Evolutionary conservation across 1,284 basidiomycete genomes (phyloP).

Genomic region (Leucoagaricus sp.): DNA sequence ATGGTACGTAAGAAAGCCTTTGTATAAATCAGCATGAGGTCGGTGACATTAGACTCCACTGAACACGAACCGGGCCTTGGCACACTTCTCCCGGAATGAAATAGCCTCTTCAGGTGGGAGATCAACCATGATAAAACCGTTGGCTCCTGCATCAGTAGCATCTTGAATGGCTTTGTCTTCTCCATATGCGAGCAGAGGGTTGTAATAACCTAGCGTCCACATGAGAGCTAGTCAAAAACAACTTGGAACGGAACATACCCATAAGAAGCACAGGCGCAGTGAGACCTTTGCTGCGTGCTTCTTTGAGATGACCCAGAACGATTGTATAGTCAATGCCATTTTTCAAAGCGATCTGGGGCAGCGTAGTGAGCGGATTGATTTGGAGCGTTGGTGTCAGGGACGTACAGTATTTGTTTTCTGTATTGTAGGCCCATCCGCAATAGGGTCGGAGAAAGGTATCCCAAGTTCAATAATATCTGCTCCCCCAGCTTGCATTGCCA

Average conservation of each 20-base stretch:
- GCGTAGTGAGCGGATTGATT: slow-evolving; percentile 8
- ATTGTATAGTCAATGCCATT: slow-evolving; percentile 77
- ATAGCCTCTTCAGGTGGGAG: slow-evolving; percentile 97
- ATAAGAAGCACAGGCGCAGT: slow-evolving; percentile 90
- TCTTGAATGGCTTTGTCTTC: slow-evolving; percentile 93
- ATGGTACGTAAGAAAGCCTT: slow-evolving; percentile 94
- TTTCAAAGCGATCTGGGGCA: slow-evolving; percentile 79
- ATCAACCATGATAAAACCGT: slow-evolving; percentile 98
- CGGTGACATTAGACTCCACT: neutral
- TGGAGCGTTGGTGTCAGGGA: slow-evolving; percentile 16
- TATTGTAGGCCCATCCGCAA: slow-evolving; percentile 92
- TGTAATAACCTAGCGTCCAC: slow-evolving; percentile 78
- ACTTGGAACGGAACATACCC: slow-evolving; percentile 55
- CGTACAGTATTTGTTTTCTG: slow-evolving; percentile 90
- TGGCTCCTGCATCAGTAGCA: slow-evolving; percentile 87
- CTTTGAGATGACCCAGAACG: slow-evolving; percentile 76
- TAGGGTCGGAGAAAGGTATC: slow-evolving; percentile 95
- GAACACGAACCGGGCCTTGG: slow-evolving; percentile 67
- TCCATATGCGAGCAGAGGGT: slow-evolving; percentile 93
- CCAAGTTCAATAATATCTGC: slow-evolving; percentile 97
- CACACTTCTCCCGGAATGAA: slow-evolving; percentile 87
- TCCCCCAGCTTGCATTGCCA: slow-evolving; percentile 92
- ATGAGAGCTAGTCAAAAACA: neutral
- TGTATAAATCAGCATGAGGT: slow-evolving; percentile 11
- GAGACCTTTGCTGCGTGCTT: slow-evolving; percentile 82